A percentile compares a stretch with the other conserved stretches of the same genome.
Evolutionary conservation across 2,329 filamentous ascomycete species (phyloP).

Genomic region (Diaporthe batatas): DNA sequence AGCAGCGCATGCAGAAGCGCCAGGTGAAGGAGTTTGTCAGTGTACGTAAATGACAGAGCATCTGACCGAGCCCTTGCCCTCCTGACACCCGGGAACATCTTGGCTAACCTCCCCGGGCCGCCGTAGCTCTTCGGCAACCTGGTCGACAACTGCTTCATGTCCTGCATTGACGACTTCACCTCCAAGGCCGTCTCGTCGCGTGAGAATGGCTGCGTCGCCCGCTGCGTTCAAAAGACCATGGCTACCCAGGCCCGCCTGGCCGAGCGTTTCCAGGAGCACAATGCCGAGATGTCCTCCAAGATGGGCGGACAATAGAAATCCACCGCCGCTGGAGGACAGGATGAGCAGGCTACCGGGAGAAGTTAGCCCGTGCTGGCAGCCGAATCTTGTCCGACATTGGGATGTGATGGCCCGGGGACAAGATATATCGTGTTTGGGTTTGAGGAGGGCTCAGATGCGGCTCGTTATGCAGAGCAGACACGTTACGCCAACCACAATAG

Average conservation of each 20-base stretch:
- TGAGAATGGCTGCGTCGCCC: conserved; percentile 92
- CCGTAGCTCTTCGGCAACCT: conserved; percentile 73
- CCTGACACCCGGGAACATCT: not conserved
- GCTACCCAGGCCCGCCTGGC: conserved; percentile 91
- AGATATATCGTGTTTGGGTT: not conserved
- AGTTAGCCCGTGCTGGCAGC: not conserved
- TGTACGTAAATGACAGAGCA: conserved; percentile 67
- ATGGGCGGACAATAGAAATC: conserved; percentile 61
- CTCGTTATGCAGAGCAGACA: not conserved
- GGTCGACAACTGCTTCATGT: conserved; percentile 92
- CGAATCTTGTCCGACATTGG: not conserved
- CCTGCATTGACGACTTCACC: conserved; percentile 98
- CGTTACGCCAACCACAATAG: not conserved
- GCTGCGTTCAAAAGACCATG: conserved; percentile 97
- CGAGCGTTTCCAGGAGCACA: conserved; percentile 86
- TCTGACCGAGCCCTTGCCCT: not conserved
- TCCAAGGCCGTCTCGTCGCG: conserved; percentile 91
- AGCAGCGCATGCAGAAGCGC: conserved; percentile 94
- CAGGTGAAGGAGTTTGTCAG: conserved; percentile 99
- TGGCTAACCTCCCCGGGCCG: conserved; percentile 17
- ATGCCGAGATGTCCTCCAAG: conserved; percentile 69
- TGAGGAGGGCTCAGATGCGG: not conserved
- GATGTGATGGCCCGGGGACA: not conserved
- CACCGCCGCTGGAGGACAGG: conserved; percentile 3
- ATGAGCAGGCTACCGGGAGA: not conserved